Evolutionary conservation across 768 basidiomycete species (phyloP), one percentile per base, ranked within the genome.

Genomic region (Dioszegia aurantiaca): DNA sequence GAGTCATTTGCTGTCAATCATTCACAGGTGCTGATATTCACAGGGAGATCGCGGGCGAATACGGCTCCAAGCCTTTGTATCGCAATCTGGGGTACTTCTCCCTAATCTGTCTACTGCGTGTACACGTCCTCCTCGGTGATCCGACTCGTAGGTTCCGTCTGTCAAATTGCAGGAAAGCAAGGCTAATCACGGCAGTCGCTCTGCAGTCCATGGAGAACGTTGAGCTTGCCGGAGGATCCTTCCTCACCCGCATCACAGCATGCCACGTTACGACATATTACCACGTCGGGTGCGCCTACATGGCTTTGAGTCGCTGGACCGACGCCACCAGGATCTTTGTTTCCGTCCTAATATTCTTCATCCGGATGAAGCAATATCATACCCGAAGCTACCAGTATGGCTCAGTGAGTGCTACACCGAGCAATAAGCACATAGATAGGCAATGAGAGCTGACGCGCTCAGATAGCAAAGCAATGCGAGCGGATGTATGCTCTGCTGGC

Each of bases 401-500:
- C 70, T 91, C 93, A 81, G 89, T 88, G 60, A 28, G 57, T 47
- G 28, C 37, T 17, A 59, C 33, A 42, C n/a, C 43, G 31, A 30
- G 39, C 40, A n/a, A n/a, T n/a, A n/a, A n/a, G n/a, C n/a, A n/a
- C n/a, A n/a, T 23, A 28, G 33, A 41, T 43, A 43, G 17, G 6
- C 33, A 33, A 33, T 14, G 6, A 14, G 8, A 33, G 33, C 33
- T 33, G 33, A 33, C 33, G 6, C 17, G 37, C n/a, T 36, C 67
- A 90, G 89, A 95, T 99, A 78, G 91, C 87, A 80, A 97, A 97
- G 81, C 93, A 89, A 17, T 93, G 90, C 2, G 95, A 99, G 72
- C 81, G 95, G 44, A 99, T 98, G 93, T 94, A 97, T 69, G 92
- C 92, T 4, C 78, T 99, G 30, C 89, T 97, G 62, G 90, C 92